These are phyloP conservation scores for Eragrostis nindensis DNA, from an alignment of 176 grass and related monocot genomes.

Conservation along the genomic window DNA sequence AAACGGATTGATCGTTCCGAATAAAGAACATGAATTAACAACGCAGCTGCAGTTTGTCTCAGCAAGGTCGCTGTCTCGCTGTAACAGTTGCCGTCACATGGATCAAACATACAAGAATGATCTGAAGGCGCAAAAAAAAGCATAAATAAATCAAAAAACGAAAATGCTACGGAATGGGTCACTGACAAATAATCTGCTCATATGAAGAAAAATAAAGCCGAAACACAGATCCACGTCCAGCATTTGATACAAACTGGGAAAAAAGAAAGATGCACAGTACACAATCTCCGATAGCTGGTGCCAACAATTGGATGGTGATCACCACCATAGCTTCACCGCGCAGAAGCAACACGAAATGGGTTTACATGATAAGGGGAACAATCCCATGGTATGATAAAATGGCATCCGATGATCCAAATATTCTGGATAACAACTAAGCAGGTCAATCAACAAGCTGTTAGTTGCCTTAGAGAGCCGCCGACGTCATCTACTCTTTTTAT, in stretches of 20 bases:
- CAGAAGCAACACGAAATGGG: background rate
- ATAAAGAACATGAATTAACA: too few relatives aligned
- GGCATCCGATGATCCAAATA: slow-evolving; percentile 8
- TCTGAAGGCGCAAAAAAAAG: too few relatives aligned
- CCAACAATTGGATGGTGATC: background rate
- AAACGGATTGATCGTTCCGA: too few relatives aligned
- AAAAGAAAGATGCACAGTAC: background rate
- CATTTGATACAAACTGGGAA: background rate
- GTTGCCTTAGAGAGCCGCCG: background rate
- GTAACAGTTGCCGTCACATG: too few relatives aligned
- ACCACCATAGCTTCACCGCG: background rate
- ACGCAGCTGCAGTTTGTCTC: too few relatives aligned
- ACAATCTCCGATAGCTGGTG: background rate
- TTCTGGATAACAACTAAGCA: background rate
- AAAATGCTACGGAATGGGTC: background rate
- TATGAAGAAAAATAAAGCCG: background rate
- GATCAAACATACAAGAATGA: too few relatives aligned
- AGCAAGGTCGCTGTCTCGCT: too few relatives aligned
- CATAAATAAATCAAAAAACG: too few relatives aligned
- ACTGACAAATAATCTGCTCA: background rate
- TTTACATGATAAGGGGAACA: background rate
- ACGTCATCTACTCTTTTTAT: slow-evolving; percentile 7
- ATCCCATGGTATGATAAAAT: slow-evolving; percentile 23
- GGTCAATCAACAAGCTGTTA: slow-evolving; percentile 6
- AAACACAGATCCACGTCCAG: background rate